Evolutionary conservation across 2,329 filamentous ascomycete genomes (phyloP), one percentile per base, ranked within the genome.

Genomic region (Sarocladium strictum): DNA sequence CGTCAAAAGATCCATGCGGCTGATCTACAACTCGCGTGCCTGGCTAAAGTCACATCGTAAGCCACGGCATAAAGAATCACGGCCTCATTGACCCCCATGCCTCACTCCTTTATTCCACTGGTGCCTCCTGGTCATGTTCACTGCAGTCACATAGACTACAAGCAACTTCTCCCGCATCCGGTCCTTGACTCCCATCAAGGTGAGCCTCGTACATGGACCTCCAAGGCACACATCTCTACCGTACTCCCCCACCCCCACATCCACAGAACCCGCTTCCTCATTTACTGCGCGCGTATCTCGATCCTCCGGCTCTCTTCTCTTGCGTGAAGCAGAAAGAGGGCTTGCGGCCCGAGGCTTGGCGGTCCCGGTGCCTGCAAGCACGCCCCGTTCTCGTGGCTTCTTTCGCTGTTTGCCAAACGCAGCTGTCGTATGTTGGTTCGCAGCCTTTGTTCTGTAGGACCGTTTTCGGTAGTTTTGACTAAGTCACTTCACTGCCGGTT

Each of bases 11-110:
- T 43, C 35, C 38, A 29, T 47, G 43, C 43, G 43, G 43, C 43
- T 47, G 43, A 47, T 47, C 43, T n/a, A 17, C 24, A 24, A 47
- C 23, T 24, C 43, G 10, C 21, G 23, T 47, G 43, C 24, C 43
- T 47, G 43, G 43, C 23, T 47, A 47, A 47, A 47, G 43, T 47
- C 43, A 47, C 43, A 29, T 29, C 21, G 23, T 24, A 27, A 47
- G 14, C 14, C 43, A 43, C 24, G 40, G 17, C 40, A 43, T 21
- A 19, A 23, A 23, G 40, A 7, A 43, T 43, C 40, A 38, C n/a
- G 35, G 17, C 35, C 35, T 15, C 35, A 38, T 38, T 43, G 21
- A 43, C 15, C 40, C 17, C 40, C 40, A 43, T 43, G 40, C 21
- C 4, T 43, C 24, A 24, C 21, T 23, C 4, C 17, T 15, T 43